Conservation (phyloP, 495 filamentous ascomycete species). For the Xylaria nigripes region DNA sequence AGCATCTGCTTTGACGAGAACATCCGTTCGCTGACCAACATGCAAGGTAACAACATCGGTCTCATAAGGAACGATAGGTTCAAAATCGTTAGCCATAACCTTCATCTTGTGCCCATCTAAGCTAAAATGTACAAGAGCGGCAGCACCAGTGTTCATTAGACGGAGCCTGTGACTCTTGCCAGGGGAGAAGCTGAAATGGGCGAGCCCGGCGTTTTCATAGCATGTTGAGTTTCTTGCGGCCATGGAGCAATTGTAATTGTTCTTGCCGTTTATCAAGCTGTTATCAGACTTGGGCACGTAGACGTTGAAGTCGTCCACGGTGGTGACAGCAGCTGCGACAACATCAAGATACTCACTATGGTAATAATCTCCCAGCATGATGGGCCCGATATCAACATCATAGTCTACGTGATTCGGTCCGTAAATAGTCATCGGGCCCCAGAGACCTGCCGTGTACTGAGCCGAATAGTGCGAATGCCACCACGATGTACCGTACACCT, state of each 20-base stretch:
- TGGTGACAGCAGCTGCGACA: neutral
- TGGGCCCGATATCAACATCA: constrained; percentile 33
- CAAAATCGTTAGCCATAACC: constrained; percentile 45
- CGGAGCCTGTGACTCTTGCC: constrained; percentile 43
- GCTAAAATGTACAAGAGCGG: constrained; percentile 31
- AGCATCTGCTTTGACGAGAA: constrained; percentile 53
- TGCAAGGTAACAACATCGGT: constrained; percentile 42
- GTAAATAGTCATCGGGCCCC: constrained; percentile 43
- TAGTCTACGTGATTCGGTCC: constrained; percentile 30
- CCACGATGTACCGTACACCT: constrained; percentile 49
- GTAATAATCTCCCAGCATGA: constrained; percentile 35
- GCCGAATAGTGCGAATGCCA: constrained; percentile 49
- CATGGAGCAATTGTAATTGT: constrained; percentile 23
- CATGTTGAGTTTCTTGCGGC: constrained; percentile 17
- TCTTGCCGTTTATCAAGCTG: constrained; percentile 46
- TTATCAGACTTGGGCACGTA: constrained; percentile 36
- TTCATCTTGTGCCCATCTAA: constrained; percentile 46
- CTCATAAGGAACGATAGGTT: constrained; percentile 43
- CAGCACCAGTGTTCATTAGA: constrained; percentile 43
- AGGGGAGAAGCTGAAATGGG: constrained; percentile 37
- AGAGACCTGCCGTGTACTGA: constrained; percentile 42
- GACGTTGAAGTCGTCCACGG: constrained; percentile 1
- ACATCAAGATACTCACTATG: constrained; percentile 24
- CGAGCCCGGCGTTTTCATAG: constrained; percentile 28
- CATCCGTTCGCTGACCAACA: constrained; percentile 62